phyloP scores from a whole-genome alignment of 495 filamentous ascomycete genomes.

The Friedmanniomyces simplex region DNA sequence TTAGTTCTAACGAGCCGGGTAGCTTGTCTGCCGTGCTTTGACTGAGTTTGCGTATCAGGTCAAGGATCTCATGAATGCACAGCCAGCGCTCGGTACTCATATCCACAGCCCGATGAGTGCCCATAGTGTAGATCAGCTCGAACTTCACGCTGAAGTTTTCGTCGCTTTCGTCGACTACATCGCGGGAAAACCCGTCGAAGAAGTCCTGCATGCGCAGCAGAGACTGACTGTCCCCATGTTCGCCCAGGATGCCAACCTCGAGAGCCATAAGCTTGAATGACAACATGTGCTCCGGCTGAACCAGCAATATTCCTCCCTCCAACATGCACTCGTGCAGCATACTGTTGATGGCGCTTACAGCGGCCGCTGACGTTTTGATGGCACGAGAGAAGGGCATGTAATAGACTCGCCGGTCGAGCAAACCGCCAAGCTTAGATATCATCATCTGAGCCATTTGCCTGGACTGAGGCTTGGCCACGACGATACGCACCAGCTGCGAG shows the following conservation, averaged over 20 bases:
- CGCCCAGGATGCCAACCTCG: conserved; percentile 34
- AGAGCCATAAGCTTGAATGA: conserved; percentile 58
- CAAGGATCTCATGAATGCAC: conserved; percentile 45
- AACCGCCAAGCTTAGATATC: conserved; percentile 46
- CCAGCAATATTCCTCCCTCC: conserved; percentile 44
- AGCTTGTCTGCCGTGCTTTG: conserved; percentile 18
- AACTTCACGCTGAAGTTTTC: conserved; percentile 26
- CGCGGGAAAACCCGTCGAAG: conserved; percentile 21
- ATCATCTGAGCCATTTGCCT: conserved; percentile 56
- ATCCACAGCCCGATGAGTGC: conserved; percentile 44
- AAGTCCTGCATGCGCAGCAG: conserved; percentile 21
- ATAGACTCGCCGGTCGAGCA: conserved; percentile 48
- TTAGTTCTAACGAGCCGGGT: conserved; percentile 36
- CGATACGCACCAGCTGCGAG: conserved; percentile 41
- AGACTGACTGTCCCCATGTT: conserved; percentile 9
- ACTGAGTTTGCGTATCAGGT: conserved; percentile 31
- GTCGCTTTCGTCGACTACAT: conserved; percentile 31
- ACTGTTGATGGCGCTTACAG: conserved; percentile 25
- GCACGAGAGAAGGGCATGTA: conserved; percentile 54
- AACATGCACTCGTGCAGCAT: conserved; percentile 40
- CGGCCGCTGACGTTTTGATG: conserved; percentile 25
- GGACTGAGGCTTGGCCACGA: conserved; percentile 53
- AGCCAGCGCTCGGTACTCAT: conserved; percentile 50
- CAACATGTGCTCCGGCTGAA: conserved; percentile 59
- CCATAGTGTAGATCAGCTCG: conserved; percentile 54